Evolutionary conservation across 345 rosid genomes (phyloP).

Genomic region (Triadica sebifera): DNA sequence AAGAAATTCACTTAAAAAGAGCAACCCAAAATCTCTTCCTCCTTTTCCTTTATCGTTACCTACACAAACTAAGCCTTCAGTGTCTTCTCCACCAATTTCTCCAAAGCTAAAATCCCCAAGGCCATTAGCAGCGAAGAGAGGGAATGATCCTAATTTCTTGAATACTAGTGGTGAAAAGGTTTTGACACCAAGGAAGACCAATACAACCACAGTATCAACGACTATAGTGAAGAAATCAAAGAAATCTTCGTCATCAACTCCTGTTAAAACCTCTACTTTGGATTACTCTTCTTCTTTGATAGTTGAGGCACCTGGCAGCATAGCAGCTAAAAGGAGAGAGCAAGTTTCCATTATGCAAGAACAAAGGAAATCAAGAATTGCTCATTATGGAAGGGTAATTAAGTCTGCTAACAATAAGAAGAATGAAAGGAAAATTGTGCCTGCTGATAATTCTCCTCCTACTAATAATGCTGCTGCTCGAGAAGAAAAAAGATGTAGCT

Average conservation of each 20-base stretch:
- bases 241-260: conserved; percentile 41
- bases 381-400: conserved; percentile 67
- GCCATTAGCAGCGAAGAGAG: conserved; percentile 31
- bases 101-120: conserved; percentile 45
- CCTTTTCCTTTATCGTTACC: conserved; percentile 10
- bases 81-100: conserved; percentile 54
- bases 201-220: background rate
- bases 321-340: conserved; percentile 69
- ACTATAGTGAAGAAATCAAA: conserved; percentile 8
- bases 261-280: conserved; percentile 15
- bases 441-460: conserved; percentile 8
- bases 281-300: conserved; percentile 22
- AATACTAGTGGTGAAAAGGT: conserved; percentile 37
- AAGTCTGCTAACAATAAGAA: conserved; percentile 33
- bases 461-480: conserved; percentile 13
- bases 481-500: conserved; percentile 61
- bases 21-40: conserved; percentile 40
- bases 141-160: conserved; percentile 21
- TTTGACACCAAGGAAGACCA: conserved; percentile 17
- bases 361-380: conserved; percentile 51
- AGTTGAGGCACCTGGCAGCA: conserved; percentile 55
- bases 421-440: conserved; percentile 21
- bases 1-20: conserved; percentile 44
- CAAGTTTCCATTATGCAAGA: conserved; percentile 62
- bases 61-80: conserved; percentile 9